Evolutionary conservation across 73 alveolate genomes (phyloP), one percentile per base, ranked within the genome.

Genomic region (Paramecium pentaurelia): DNA sequence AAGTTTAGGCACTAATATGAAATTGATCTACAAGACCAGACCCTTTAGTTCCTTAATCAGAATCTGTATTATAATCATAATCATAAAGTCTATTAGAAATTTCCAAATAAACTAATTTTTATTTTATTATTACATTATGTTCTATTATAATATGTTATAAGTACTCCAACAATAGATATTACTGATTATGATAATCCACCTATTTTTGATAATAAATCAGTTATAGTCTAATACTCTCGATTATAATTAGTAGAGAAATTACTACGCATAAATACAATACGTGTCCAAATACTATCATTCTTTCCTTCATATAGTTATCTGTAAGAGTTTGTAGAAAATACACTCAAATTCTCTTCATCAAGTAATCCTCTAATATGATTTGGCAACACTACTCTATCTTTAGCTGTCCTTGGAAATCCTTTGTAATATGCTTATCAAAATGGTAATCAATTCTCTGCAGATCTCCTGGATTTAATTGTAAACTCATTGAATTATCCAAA

Each of bases 151-250:
- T 25, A 68, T 22, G 85, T 32, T 32, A 68, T 68, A 27, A 68
- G 14, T 12, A 68, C 22, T 36, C 85, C 85, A 16, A 36, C 49
- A 68, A 68, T 68, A 34, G 54, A 30, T 2, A 68, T 68, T 22
- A 68, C 49, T 5, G 85, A 68, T 20, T 68, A 25, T 14, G 49
- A 68, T 68, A 68, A 27, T 16, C 85, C 85, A 16, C 85, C 85
- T 16, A 68, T 68, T 68, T 68, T 68, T 22, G 85, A 68, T 32
- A 68, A 36, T 68, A 68, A 68, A 68, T 68, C 85, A 34, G 85
- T 68, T 16, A 68, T 25, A 12, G 85, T 68, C 28, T 68, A 36
- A 36, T 68, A 68, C 22, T 68, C 85, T 22, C 85, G 18, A 14
- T 30, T 32, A 28, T 68, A 68, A 34, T 68, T 30, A 27, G 85